phyloP scores from a whole-genome alignment of 164 flowering plant genomes.

The Stephania japonica region DNA sequence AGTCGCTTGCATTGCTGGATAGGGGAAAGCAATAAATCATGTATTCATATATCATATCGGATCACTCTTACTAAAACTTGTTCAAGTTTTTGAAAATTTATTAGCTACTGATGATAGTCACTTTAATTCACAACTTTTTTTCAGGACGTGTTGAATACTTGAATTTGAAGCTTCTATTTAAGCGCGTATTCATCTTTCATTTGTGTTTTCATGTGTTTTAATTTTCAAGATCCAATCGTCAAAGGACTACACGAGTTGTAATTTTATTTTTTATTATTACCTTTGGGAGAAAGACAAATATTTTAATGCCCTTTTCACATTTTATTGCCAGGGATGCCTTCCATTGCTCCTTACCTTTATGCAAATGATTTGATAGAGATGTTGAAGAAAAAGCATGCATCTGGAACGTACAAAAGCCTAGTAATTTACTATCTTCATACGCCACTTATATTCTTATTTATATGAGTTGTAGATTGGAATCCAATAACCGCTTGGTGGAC shows the following conservation, averaged over 20 bases:
- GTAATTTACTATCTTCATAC: slow-evolving; percentile 18
- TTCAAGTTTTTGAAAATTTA: not conserved
- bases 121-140: not conserved
- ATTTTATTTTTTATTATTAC: too few species aligned
- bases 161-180: not conserved
- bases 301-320: not conserved
- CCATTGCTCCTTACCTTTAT: slow-evolving; percentile 35
- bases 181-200: too few species aligned
- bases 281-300: too few species aligned
- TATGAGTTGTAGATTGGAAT: not conserved
- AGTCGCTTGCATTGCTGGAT: not conserved
- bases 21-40: too few species aligned
- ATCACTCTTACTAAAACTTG: not conserved
- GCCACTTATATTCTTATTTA: not conserved
- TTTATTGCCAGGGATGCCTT: slow-evolving; percentile 48
- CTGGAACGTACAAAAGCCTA: slow-evolving; percentile 51
- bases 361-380: slow-evolving; percentile 39
- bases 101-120: too few species aligned
- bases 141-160: not conserved
- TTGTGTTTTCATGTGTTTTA: not conserved
- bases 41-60: too few species aligned
- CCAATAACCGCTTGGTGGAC: not conserved
- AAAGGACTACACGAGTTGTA: not conserved
- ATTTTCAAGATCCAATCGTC: not conserved
- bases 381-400: slow-evolving; percentile 47